These are phyloP conservation scores for Fistulifera pelliculosa DNA, from an alignment of 108 stramenopile species.

Conservation along the genomic window DNA sequence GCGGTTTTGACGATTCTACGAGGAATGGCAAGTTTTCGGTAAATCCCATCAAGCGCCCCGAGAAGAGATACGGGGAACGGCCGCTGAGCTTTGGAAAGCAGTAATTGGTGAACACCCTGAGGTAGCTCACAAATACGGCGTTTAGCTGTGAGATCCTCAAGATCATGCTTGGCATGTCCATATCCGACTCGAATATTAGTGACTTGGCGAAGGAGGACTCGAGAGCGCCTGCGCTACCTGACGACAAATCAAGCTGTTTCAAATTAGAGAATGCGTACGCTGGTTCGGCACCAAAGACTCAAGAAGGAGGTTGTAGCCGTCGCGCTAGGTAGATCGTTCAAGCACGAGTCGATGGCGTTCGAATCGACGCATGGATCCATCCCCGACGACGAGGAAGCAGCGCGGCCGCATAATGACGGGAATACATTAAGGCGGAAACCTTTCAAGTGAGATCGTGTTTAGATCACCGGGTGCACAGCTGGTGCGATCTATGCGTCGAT, in stretches of 20 bases:
- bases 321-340: slow-evolving; percentile 29
- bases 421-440: too few species aligned
- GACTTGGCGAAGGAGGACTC: not conserved
- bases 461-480: slow-evolving; percentile 46
- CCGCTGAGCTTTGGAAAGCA: slow-evolving; percentile 61
- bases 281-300: slow-evolving; percentile 15
- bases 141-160: slow-evolving; percentile 69
- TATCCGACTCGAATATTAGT: not conserved
- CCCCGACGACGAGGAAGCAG: not conserved
- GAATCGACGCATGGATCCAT: not conserved
- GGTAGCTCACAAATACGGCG: slow-evolving; percentile 62
- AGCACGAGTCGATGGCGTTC: not conserved
- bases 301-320: slow-evolving; percentile 32
- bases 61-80: slow-evolving; percentile 26
- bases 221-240: not conserved
- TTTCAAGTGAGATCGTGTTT: not conserved
- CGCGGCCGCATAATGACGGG: not conserved
- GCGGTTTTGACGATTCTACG: not conserved
- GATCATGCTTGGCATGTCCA: slow-evolving; percentile 79
- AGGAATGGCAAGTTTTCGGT: too few species aligned
- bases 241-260: not conserved
- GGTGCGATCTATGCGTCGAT: slow-evolving; percentile 76
- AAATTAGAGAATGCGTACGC: slow-evolving; percentile 8
- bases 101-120: slow-evolving; percentile 64
- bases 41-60: not conserved